A percentile compares a stretch with the other conserved stretches of the same genome.
These are phyloP conservation scores for Fusarium sp. DNA, from an alignment of 2,329 filamentous ascomycete genomes.

Conservation along the genomic window DNA sequence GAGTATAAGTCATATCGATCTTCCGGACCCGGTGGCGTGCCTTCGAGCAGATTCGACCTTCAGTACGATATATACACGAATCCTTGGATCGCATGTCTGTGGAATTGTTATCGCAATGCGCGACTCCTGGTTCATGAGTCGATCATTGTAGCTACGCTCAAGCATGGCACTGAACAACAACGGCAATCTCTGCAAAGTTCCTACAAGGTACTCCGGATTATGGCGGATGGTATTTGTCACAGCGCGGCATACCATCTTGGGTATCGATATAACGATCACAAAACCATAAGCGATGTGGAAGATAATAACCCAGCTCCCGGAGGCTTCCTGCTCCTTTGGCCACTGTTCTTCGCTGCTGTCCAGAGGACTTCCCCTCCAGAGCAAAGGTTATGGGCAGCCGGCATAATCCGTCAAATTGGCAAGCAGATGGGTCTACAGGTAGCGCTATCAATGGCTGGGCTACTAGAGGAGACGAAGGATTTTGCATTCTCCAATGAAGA, in stretches of 20 bases:
- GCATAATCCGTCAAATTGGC: slow-evolving; percentile 28
- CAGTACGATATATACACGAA: slow-evolving; percentile 34
- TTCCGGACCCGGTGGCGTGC: slow-evolving; percentile 3
- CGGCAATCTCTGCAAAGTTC: slow-evolving; percentile 18
- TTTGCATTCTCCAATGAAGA: slow-evolving; percentile 36
- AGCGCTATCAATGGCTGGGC: slow-evolving; percentile 35
- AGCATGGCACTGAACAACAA: slow-evolving; percentile 16
- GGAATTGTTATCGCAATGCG: slow-evolving; percentile 40
- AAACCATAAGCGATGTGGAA: background rate
- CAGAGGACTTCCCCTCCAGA: slow-evolving; percentile 22
- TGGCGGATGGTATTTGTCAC: slow-evolving; percentile 37
- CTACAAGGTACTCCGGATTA: background rate
- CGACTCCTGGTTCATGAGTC: slow-evolving; percentile 38
- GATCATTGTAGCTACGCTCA: slow-evolving; percentile 28
- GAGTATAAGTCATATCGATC: slow-evolving; percentile 26
- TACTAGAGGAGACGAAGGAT: slow-evolving; percentile 19
- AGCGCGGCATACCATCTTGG: slow-evolving; percentile 39
- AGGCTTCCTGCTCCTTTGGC: slow-evolving; percentile 35
- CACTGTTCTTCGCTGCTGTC: slow-evolving; percentile 33
- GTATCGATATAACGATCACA: background rate
- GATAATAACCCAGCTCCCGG: slow-evolving; percentile 14
- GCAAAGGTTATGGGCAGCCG: slow-evolving; percentile 32
- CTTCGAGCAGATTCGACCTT: slow-evolving; percentile 12
- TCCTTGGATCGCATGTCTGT: slow-evolving; percentile 36
- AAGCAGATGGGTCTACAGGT: slow-evolving; percentile 36